A percentile compares a stretch with the other conserved stretches of the same genome.
These are phyloP conservation scores for Thraustochytrium striatum DNA, from an alignment of 352 stramenopile species.

Conservation along the genomic window DNA sequence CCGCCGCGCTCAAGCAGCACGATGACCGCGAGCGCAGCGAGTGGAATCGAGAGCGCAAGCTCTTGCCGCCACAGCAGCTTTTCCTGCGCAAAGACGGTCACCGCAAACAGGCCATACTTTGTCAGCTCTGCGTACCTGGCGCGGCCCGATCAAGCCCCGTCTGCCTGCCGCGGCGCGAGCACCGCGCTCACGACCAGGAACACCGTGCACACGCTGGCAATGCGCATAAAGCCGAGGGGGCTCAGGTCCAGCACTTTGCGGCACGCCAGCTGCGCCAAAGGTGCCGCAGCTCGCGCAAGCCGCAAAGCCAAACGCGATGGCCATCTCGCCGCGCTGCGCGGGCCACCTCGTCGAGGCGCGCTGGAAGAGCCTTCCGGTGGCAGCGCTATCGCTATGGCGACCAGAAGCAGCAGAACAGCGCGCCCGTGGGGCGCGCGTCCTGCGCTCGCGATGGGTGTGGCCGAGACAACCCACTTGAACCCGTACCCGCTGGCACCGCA, in stretches of 20 bases:
- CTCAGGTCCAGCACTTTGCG: constrained; percentile 9
- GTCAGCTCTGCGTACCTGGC: background rate
- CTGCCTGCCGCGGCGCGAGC: background rate
- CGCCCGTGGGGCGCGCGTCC: too few relatives aligned
- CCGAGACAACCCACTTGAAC: too few relatives aligned
- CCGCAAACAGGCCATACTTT: background rate
- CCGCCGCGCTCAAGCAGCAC: background rate
- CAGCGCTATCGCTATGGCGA: too few relatives aligned
- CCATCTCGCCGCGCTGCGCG: too few relatives aligned
- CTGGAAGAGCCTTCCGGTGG: too few relatives aligned
- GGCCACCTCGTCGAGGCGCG: too few relatives aligned
- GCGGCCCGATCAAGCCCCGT: background rate
- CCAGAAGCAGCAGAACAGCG: too few relatives aligned
- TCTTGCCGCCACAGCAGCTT: constrained; percentile 29
- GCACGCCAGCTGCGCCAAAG: background rate
- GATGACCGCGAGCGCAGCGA: background rate
- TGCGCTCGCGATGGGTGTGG: too few relatives aligned
- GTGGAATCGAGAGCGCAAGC: background rate
- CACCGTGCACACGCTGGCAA: background rate
- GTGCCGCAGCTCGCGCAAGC: too few relatives aligned
- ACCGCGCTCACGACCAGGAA: background rate
- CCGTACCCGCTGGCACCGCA: too few relatives aligned
- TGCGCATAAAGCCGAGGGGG: constrained; percentile 23
- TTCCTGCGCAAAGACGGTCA: constrained; percentile 18
- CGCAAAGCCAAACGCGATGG: too few relatives aligned